phyloP scores from a whole-genome alignment of 345 rosid species.

The Leavenworthia alabamica region DNA sequence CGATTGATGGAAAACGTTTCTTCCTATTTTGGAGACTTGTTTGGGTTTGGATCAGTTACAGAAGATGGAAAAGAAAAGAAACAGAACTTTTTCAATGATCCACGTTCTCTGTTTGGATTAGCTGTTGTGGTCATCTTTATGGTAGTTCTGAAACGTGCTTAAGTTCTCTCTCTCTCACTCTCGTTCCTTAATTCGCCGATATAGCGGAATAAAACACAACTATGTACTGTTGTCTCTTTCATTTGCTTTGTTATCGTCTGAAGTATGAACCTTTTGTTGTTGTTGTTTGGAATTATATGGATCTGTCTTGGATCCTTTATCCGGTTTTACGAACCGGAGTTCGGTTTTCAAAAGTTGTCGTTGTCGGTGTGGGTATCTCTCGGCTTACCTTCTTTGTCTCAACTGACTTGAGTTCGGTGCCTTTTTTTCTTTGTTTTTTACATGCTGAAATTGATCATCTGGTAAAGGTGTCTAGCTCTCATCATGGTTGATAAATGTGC shows the following conservation, averaged over 20 bases:
- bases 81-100: constrained; percentile 25
- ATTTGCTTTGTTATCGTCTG: constrained; percentile 3
- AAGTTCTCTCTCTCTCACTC: constrained; percentile 5
- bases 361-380: too few species aligned
- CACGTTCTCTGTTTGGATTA: constrained; percentile 48
- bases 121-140: constrained; percentile 54
- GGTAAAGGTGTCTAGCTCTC: too few species aligned
- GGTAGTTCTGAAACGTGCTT: constrained; percentile 57
- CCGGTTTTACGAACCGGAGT: too few species aligned
- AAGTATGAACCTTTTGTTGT: background rate
- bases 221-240: background rate
- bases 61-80: constrained; percentile 33
- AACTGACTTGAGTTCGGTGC: too few species aligned
- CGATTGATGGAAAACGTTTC: constrained; percentile 49
- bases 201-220: background rate
- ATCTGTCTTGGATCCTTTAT: background rate
- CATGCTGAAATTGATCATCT: too few species aligned
- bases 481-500: too few species aligned
- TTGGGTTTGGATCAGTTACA: constrained; percentile 32
- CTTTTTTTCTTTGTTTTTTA: too few species aligned
- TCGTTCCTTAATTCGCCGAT: constrained; percentile 35
- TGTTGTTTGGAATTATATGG: constrained; percentile 2
- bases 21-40: constrained; percentile 43
- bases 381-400: too few species aligned
- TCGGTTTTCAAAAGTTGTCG: too few species aligned